A percentile compares a stretch with the other conserved stretches of the same genome.
These are phyloP conservation scores for Wickerhamiella infanticola DNA, from an alignment of 1,139 yeast genomes.

Conservation along the genomic window DNA sequence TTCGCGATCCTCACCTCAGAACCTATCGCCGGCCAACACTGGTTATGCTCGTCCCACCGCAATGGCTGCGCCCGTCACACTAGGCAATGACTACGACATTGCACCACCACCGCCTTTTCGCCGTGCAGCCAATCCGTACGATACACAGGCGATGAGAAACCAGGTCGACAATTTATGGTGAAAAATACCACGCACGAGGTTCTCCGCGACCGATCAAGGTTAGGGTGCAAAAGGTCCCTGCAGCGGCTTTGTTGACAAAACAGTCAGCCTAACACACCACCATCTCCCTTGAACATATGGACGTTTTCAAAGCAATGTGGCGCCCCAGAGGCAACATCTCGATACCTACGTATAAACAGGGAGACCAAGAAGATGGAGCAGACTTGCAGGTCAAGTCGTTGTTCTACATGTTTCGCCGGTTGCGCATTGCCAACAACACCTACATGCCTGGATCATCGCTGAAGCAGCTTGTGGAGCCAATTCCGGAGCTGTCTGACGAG, in stretches of 20 bases:
- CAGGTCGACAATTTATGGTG: slow-evolving; percentile 5
- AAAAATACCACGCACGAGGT: too few species aligned
- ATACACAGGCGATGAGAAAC: slow-evolving; percentile 10
- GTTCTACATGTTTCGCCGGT: slow-evolving; percentile 39
- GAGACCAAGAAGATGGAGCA: slow-evolving; percentile 36
- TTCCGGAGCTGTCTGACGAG: slow-evolving; percentile 9
- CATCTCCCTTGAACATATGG: slow-evolving; percentile 13
- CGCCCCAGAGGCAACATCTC: slow-evolving; percentile 19
- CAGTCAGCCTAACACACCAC: neutral
- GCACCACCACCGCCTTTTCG: slow-evolving; percentile 8
- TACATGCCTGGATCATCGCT: slow-evolving; percentile 4
- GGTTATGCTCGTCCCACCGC: neutral
- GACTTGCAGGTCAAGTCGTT: slow-evolving; percentile 46
- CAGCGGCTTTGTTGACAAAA: neutral
- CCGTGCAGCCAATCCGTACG: slow-evolving; percentile 7
- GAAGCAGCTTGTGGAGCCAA: slow-evolving; percentile 3
- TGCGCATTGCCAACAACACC: slow-evolving; percentile 26
- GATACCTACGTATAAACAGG: slow-evolving; percentile 36
- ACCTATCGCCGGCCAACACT: neutral
- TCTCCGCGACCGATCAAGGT: too few species aligned
- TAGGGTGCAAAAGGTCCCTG: too few species aligned
- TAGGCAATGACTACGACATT: slow-evolving; percentile 3
- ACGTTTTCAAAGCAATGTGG: slow-evolving; percentile 18
- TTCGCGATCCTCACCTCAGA: neutral
- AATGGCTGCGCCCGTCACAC: neutral